Base-by-base conservation (phyloP, 352 stramenopile species). In the Elongisporangium undulatum region DNA sequence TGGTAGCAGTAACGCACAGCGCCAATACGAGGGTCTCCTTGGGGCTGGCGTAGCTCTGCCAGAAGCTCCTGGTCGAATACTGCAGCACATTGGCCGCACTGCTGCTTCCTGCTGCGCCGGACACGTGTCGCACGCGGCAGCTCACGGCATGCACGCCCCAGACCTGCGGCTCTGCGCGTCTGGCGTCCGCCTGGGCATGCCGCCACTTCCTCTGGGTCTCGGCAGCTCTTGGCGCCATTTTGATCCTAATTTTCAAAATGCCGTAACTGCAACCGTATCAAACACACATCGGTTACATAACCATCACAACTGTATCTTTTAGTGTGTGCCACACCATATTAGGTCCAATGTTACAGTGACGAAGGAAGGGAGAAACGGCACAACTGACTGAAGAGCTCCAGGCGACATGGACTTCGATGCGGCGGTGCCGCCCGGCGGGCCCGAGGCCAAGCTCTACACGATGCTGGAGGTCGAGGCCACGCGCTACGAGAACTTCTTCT, bases 401-500 rank as follows among this genome's bases (percentile, higher is more conserved):
- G 22, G 17, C 24, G 20, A 2, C 49, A 69, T 69, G 63, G 63
- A 63, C 17, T 63, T 63, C 24, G 61, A 62, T 3, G 59, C 41
- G 23, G 51, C 59, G 6, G 29, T 50, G 8, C 20, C 51, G 12
- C 57, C 56, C 2, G 49, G 63, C 15, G 65, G 62, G 48, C 63
- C 74, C 21, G 70, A 74, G 50, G 24, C 53, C 16, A 53, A 74
- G 61, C 65, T 82, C 20, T 90, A 80, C 60, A 79, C 72, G 10
- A 90, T 90, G 80, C 73, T 86, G 39, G 80, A 88, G 24, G 54
- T 81, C 2, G 80, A 90, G 61, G 56, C 54, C n/a, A 60, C 48
- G 62, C 78, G 80, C 41, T 90, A 90, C 62, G 61, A 69, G 49
- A 67, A 62, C 22, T 90, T 90, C 71, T 90, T 87, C 62, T 54